Evolutionary conservation across 2,329 filamentous ascomycete genomes (phyloP).

Genomic region (Amauroascus niger): DNA sequence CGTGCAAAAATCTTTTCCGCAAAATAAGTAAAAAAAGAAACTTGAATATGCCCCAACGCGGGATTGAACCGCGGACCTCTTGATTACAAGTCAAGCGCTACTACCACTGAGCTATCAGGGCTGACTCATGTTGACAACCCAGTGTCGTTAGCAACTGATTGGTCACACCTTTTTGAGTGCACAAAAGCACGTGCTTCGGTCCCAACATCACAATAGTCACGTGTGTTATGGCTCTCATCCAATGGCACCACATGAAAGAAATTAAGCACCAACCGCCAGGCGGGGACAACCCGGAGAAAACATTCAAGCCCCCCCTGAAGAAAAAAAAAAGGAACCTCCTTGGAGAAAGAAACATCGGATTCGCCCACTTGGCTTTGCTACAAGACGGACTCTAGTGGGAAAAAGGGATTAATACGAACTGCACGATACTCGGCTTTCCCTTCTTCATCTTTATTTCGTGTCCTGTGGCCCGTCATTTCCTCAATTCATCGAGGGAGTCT

Average conservation of each 20-base stretch:
- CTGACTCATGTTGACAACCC: conserved; percentile 1
- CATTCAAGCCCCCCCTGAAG: not conserved
- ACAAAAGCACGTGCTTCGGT: too few relatives aligned
- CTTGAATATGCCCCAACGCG: conserved; percentile 5
- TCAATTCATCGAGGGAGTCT: not conserved
- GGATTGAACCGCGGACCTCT: conserved; percentile 13
- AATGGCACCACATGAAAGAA: too few relatives aligned
- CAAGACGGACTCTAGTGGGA: not conserved
- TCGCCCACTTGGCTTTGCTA: not conserved
- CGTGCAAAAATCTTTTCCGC: too few relatives aligned
- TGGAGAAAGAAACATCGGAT: not conserved
- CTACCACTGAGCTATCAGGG: conserved; percentile 12
- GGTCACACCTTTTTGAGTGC: too few relatives aligned
- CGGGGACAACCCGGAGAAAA: conserved; percentile 1
- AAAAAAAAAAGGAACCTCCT: not conserved
- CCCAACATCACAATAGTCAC: too few relatives aligned
- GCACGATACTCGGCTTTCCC: not conserved
- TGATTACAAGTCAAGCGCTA: conserved; percentile 13
- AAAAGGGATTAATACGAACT: not conserved
- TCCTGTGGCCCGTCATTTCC: conserved; percentile 4
- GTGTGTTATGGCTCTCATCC: too few relatives aligned
- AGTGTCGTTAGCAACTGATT: too few relatives aligned
- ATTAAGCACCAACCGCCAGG: not conserved
- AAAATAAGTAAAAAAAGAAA: not conserved
- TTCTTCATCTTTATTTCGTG: not conserved